Evolutionary conservation across 202 grass and related monocot species (phyloP).

Genomic region (Musa balbisiana): DNA sequence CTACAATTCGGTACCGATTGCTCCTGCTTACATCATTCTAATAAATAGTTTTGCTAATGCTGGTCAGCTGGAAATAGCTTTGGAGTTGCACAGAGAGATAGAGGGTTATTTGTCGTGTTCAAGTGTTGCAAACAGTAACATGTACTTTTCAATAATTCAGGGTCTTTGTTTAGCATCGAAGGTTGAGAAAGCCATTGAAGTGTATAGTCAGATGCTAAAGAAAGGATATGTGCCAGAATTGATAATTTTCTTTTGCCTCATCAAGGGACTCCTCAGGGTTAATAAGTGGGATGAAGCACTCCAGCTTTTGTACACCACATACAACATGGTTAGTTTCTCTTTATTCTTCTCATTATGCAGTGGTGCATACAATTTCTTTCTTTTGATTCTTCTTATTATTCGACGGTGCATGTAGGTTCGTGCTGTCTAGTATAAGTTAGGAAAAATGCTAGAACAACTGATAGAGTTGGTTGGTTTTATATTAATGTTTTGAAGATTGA

Average conservation of each 20-base stretch:
- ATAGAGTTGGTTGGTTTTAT: too few species aligned
- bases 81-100: slow-evolving; percentile 81
- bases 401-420: too few species aligned
- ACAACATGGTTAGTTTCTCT: slow-evolving; percentile 51
- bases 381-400: too few species aligned
- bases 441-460: too few species aligned
- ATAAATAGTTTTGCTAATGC: slow-evolving; percentile 72
- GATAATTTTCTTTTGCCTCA: slow-evolving; percentile 55
- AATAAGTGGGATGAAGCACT: slow-evolving; percentile 83
- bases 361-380: background rate
- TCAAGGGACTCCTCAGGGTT: slow-evolving; percentile 59
- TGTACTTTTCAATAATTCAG: slow-evolving; percentile 52
- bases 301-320: slow-evolving; percentile 66
- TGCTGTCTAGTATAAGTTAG: too few species aligned
- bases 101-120: slow-evolving; percentile 34
- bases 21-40: slow-evolving; percentile 62
- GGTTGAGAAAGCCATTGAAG: slow-evolving; percentile 67
- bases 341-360: background rate
- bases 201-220: slow-evolving; percentile 69
- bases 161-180: slow-evolving; percentile 74
- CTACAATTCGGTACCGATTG: slow-evolving; percentile 49
- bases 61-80: slow-evolving; percentile 64
- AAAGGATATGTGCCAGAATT: slow-evolving; percentile 51
- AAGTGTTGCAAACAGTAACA: slow-evolving; percentile 33
- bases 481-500: too few species aligned